Percentiles rank a stretch among this genome's conserved stretches.
These are phyloP conservation scores for Penicillium sp. DNA, from an alignment of 2,329 filamentous ascomycete species.

Conservation along the genomic window DNA sequence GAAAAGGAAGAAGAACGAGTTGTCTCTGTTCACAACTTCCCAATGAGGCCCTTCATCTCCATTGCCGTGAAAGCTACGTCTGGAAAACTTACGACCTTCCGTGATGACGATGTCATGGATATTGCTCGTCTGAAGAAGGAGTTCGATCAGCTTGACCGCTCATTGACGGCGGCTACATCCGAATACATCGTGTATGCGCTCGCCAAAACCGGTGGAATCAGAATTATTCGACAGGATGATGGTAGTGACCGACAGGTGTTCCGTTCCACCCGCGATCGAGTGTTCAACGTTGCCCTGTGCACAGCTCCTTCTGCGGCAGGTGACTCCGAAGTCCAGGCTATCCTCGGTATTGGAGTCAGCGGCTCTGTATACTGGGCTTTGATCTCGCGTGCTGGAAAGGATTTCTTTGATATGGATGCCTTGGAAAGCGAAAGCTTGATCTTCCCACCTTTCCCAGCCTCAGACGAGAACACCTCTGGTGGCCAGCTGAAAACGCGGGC, in stretches of 20 bases:
- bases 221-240: slow-evolving; percentile 91
- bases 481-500: slow-evolving; percentile 94
- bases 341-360: slow-evolving; percentile 90
- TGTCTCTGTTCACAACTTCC: slow-evolving; percentile 89
- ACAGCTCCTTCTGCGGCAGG: slow-evolving; percentile 57
- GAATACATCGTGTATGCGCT: slow-evolving; percentile 93
- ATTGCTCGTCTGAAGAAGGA: slow-evolving; percentile 95
- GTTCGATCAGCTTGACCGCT: slow-evolving; percentile 95
- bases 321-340: slow-evolving; percentile 67
- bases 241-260: slow-evolving; percentile 91
- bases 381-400: slow-evolving; percentile 72
- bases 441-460: slow-evolving; percentile 78
- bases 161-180: slow-evolving; percentile 82
- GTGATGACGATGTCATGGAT: slow-evolving; percentile 79
- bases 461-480: slow-evolving; percentile 86
- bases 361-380: slow-evolving; percentile 96
- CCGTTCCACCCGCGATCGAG: slow-evolving; percentile 83
- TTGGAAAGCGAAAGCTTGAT: slow-evolving; percentile 84
- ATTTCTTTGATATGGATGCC: slow-evolving; percentile 73
- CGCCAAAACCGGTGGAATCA: slow-evolving; percentile 86
- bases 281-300: slow-evolving; percentile 90
- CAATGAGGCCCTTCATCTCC: slow-evolving; percentile 92
- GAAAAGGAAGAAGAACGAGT: slow-evolving; percentile 65
- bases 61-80: slow-evolving; percentile 62
- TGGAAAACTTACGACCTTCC: slow-evolving; percentile 59